Evolutionary conservation across 2,329 filamentous ascomycete genomes (phyloP).

Genomic region (Gnomoniopsis sp.): DNA sequence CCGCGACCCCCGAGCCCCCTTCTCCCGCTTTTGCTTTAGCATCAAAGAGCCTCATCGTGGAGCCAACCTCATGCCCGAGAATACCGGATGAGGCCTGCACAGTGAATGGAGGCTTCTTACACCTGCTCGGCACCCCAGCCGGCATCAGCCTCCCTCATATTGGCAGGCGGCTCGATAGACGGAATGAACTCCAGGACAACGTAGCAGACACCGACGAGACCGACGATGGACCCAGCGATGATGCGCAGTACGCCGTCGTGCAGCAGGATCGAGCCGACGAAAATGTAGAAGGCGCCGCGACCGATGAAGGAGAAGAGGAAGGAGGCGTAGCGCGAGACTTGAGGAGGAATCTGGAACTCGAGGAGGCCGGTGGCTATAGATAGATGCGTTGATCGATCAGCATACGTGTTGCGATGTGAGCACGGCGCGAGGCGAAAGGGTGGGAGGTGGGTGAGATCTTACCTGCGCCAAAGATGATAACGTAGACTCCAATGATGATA

Average conservation of each 20-base stretch:
- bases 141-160: constrained; percentile 75
- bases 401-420: not conserved
- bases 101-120: constrained; percentile 34
- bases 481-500: constrained; percentile 79
- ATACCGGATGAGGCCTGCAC: too few species aligned
- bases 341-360: constrained; percentile 93
- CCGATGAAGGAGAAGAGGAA: constrained; percentile 98
- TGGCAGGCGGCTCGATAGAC: constrained; percentile 74
- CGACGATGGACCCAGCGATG: constrained; percentile 75
- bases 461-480: constrained; percentile 88
- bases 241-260: constrained; percentile 63
- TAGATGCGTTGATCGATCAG: not conserved
- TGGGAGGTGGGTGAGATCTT: constrained; percentile 31
- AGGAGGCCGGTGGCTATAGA: constrained; percentile 14
- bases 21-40: not conserved
- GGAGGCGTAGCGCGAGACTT: constrained; percentile 88
- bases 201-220: constrained; percentile 76
- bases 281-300: constrained; percentile 95
- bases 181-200: constrained; percentile 71
- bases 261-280: constrained; percentile 83
- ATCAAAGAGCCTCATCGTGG: not conserved
- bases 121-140: constrained; percentile 78
- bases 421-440: too few species aligned
- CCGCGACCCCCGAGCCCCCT: not conserved
- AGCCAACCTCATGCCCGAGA: not conserved